phyloP scores from a whole-genome alignment of 176 grass and related monocot species.

The Chrysopogon serrulatus region DNA sequence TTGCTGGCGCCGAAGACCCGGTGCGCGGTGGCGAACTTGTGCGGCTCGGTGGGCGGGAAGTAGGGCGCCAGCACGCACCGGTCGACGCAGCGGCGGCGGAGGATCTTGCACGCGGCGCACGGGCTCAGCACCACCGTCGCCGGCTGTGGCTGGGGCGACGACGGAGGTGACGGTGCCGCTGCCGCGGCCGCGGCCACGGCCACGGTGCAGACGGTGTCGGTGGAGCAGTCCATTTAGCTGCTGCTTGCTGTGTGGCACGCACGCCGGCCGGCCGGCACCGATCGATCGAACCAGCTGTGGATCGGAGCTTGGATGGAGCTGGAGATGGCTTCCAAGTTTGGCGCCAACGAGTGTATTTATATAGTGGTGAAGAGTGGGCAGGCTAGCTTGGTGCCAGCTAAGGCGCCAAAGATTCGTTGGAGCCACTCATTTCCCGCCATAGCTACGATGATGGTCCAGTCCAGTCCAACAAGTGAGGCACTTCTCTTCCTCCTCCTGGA shows the following conservation, averaged over 20 bases:
- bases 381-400: not conserved
- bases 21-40: constrained; percentile 96
- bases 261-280: not conserved
- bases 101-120: constrained; percentile 96
- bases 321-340: not conserved
- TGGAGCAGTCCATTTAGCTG: constrained; percentile 50
- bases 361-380: not conserved
- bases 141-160: constrained; percentile 8
- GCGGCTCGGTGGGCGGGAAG: constrained; percentile 80
- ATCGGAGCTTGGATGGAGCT: not conserved
- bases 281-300: not conserved
- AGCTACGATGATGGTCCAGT: too few relatives aligned
- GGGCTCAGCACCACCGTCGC: constrained; percentile 54
- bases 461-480: too few relatives aligned
- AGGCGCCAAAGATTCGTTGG: not conserved
- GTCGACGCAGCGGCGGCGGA: constrained; percentile 85
- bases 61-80: constrained; percentile 90
- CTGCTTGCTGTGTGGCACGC: not conserved
- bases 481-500: too few relatives aligned
- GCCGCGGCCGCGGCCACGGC: not conserved
- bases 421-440: too few relatives aligned
- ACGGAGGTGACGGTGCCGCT: not conserved
- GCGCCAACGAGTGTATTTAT: not conserved
- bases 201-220: constrained; percentile 13
- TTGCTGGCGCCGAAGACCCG: constrained; percentile 97